Evolutionary conservation across 2,329 filamentous ascomycete species (phyloP), one percentile per base, ranked within the genome.

Genomic region (Cryphonectria naterciae): DNA sequence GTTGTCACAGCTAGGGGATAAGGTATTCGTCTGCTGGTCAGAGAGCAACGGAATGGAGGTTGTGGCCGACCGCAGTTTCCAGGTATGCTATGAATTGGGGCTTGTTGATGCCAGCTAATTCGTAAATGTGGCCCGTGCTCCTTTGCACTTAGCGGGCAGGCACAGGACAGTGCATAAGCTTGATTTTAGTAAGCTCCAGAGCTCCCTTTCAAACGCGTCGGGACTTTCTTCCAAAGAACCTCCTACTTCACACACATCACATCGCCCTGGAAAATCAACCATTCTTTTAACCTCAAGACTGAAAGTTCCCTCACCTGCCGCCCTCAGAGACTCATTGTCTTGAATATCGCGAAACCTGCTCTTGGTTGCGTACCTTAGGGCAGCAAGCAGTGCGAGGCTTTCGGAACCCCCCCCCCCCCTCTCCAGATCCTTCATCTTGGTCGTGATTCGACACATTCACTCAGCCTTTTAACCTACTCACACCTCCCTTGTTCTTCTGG

Each of bases 91-190:
- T 65, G 43, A 65, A 52, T 65, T 65, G 63, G 32, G 63, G 11
- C 63, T 52, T 65, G 41, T 49, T 65, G 46, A 49, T n/a, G 63
- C 63, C 63, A 65, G 43, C 63, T 65, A 65, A 65, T 17, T 49
- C 25, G 10, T 35, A 65, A 65, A 32, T 32, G 28, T 65, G 63
- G 63, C 63, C 63, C 63, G 63, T 65, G 63, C 63, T 49, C 15
- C 41, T 37, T 6, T 25, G 11, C 15, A 25, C 22, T 17, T 49
- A 46, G 43, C 28, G 17, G 63, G 39, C 43, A 46, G 63, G 39
- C 58, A 61, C 25, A 56, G 5, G 35, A 32, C 5, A 35, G 56
- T 39, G 58, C 32, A 28, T 62, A 39, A 32, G 52, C 52, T 56
- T 25, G 52, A 25, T 32, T 58, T 56, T 58, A 58, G 54, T 58